Conservation (phyloP, 2,329 filamentous ascomycete genomes). For the Fusarium pseudonygamai region DNA sequence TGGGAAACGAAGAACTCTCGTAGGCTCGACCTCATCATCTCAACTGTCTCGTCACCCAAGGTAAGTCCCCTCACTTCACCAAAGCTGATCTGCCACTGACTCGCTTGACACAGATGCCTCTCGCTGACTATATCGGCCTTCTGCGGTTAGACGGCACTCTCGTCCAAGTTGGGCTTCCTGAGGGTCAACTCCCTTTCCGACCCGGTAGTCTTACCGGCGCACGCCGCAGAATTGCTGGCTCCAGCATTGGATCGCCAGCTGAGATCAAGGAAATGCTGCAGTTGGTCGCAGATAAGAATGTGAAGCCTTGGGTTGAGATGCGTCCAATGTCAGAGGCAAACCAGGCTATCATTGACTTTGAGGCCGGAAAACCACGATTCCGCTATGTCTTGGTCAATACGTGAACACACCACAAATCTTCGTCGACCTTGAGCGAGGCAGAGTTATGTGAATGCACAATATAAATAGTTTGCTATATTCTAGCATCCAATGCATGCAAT, state of each 20-base stretch:
- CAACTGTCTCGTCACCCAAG: slow-evolving; percentile 68
- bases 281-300: slow-evolving; percentile 63
- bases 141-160: slow-evolving; percentile 65
- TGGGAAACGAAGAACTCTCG: slow-evolving; percentile 63
- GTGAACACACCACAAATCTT: rapidly evolving
- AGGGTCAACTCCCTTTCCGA: slow-evolving; percentile 23
- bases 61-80: not conserved
- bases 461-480: rapidly evolving
- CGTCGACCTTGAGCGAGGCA: rapidly evolving
- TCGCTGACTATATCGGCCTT: slow-evolving; percentile 29
- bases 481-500: rapidly evolving
- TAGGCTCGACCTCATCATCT: slow-evolving; percentile 77
- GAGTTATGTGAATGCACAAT: too few species aligned
- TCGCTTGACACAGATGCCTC: slow-evolving; percentile 26
- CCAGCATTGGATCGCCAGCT: slow-evolving; percentile 58
- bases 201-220: not conserved
- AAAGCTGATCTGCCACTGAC: too few species aligned
- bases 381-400: slow-evolving; percentile 55
- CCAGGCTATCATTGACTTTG: slow-evolving; percentile 63
- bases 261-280: slow-evolving; percentile 69
- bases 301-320: slow-evolving; percentile 66
- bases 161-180: slow-evolving; percentile 69
- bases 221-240: slow-evolving; percentile 43
- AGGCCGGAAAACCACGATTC: slow-evolving; percentile 60
- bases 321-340: slow-evolving; percentile 65